A percentile compares a stretch with the other conserved stretches of the same genome.
These are phyloP conservation scores for Ruellia speciosa DNA, from an alignment of 305 asterid genomes.

Conservation along the genomic window DNA sequence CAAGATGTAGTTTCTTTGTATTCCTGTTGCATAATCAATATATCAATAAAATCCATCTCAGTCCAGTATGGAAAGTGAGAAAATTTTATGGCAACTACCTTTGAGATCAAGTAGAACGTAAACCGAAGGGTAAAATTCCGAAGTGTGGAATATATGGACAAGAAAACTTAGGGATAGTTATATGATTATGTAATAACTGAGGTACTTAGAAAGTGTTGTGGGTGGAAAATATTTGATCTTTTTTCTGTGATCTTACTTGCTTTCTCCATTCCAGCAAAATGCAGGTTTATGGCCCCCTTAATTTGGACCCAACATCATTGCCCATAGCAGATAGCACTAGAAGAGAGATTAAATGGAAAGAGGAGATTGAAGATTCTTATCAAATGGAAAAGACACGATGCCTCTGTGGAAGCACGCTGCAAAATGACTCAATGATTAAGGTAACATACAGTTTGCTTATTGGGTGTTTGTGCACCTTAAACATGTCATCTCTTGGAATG, in stretches of 20 bases:
- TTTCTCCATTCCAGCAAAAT: constrained; percentile 54
- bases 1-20: neutral
- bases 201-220: neutral
- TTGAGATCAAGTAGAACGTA: too few species aligned
- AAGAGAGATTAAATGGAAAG: constrained; percentile 40
- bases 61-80: too few species aligned
- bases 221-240: neutral
- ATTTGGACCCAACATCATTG: constrained; percentile 66
- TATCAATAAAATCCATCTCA: too few species aligned
- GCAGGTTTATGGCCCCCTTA: constrained; percentile 78
- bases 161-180: constrained; percentile 6
- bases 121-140: too few species aligned
- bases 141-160: constrained; percentile 12
- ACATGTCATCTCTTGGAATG: neutral
- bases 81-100: too few species aligned
- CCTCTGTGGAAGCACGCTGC: constrained; percentile 67
- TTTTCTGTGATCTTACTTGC: constrained; percentile 12
- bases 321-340: constrained; percentile 50
- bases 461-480: constrained; percentile 17
- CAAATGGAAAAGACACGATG: constrained; percentile 73
- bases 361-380: constrained; percentile 57
- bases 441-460: constrained; percentile 29
- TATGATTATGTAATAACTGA: neutral
- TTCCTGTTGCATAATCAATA: too few species aligned
- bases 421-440: constrained; percentile 75